Evolutionary conservation across 2,329 filamentous ascomycete genomes (phyloP), one percentile per base, ranked within the genome.

Genomic region (Ustulina deusta): DNA sequence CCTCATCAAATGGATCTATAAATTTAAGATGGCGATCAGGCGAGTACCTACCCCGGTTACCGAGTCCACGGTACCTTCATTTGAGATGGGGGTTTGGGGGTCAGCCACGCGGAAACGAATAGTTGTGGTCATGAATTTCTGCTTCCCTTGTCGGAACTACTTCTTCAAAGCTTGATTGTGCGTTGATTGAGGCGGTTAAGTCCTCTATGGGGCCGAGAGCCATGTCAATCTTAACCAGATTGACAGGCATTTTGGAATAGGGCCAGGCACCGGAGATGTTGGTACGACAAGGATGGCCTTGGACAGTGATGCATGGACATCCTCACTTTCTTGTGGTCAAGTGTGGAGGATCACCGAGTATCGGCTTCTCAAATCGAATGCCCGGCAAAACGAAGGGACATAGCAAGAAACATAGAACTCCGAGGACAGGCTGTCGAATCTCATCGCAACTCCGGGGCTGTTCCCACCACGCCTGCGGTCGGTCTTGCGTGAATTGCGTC

Each of bases 31-130:
- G 65, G 25, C 49, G 65, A 68, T 65, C 55, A 64, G 49, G 58
- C 51, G 40, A 58, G 17, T 32, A 56, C 58, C 54, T 32, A 56
- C 58, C 54, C 61, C 58, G 46, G 61, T 63, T 70, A 62, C 68
- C 66, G 63, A 70, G 65, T 42, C 59, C 54, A 29, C 59, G 68
- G 68, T 38, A 69, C 62, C 55, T 42, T 68, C 58, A 59, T 55
- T 29, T 48, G 22, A 36, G n/a, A 51, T 55, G 63, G 63, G 51
- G 54, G 55, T 54, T 61, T 59, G 60, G 63, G 63, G 58, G 66
- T 59, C 66, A 57, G 7, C 40, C 29, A 42, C 6, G 17, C 20
- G 17, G 57, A 62, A 54, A 56, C 22, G 20, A 55, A 29, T 29
- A 32, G 29, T 48, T 46, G 42, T 36, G 58, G 13, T 32, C n/a